Evolutionary conservation across 805 yeast species (phyloP).

Genomic region (Pichia ethanolica): DNA sequence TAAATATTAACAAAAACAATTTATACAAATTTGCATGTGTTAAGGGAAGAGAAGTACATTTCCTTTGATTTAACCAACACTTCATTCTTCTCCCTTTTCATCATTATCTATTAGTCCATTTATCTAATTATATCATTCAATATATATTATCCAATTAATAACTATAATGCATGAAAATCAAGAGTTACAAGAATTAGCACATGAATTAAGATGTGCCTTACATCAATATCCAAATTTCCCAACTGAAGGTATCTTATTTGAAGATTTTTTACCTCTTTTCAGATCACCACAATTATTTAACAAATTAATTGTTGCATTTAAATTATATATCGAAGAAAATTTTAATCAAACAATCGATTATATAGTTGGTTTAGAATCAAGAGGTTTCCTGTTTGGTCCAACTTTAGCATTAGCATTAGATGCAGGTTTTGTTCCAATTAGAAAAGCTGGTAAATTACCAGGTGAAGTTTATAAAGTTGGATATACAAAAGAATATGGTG

Average conservation of each 20-base stretch:
- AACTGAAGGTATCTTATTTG: slow-evolving; percentile 82
- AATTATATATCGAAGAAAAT: slow-evolving; percentile 55
- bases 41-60: too few species aligned
- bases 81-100: too few species aligned
- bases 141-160: too few species aligned
- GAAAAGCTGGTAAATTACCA: slow-evolving; percentile 94
- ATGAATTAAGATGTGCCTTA: slow-evolving; percentile 45
- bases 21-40: too few species aligned
- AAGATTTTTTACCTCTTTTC: slow-evolving; percentile 94
- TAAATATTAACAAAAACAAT: too few species aligned
- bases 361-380: slow-evolving; percentile 89
- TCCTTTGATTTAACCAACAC: too few species aligned
- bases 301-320: slow-evolving; percentile 73
- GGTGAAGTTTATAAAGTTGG: slow-evolving; percentile 69
- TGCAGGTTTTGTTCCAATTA: slow-evolving; percentile 90
- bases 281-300: slow-evolving; percentile 74
- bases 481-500: slow-evolving; percentile 88
- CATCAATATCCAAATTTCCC: slow-evolving; percentile 94
- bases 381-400: slow-evolving; percentile 97
- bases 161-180: slow-evolving; percentile 7
- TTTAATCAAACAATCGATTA: slow-evolving; percentile 63
- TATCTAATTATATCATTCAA: too few species aligned
- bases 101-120: too few species aligned
- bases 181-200: slow-evolving; percentile 29
- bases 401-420: slow-evolving; percentile 82